Evolutionary conservation across 768 basidiomycete genomes (phyloP).

Genomic region (Guyanaporus albipodus): DNA sequence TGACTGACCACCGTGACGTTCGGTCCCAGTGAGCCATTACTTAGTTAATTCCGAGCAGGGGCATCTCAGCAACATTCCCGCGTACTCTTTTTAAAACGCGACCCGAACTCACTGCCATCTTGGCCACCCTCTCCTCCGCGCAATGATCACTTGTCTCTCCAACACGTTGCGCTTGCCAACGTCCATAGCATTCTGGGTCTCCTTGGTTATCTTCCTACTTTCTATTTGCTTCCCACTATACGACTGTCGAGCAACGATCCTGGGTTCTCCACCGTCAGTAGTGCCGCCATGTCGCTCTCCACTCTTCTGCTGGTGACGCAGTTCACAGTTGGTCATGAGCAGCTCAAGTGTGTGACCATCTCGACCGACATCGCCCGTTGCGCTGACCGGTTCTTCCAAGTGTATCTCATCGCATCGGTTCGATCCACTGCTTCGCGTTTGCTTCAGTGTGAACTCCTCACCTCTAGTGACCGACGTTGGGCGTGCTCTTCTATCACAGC

Average conservation of each 20-base stretch:
- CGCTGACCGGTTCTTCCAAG: constrained; percentile 42
- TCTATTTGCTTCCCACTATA: constrained; percentile 27
- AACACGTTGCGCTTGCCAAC: constrained; percentile 17
- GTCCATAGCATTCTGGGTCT: constrained; percentile 22
- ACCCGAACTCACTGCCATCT: constrained; percentile 3
- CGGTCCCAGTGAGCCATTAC: too few relatives aligned
- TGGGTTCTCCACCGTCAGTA: constrained; percentile 45
- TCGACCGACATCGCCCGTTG: constrained; percentile 21
- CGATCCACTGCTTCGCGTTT: constrained; percentile 13
- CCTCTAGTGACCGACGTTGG: constrained; percentile 41
- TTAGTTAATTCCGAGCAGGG: too few relatives aligned
- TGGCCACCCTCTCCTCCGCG: too few relatives aligned
- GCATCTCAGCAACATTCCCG: too few relatives aligned
- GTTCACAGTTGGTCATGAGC: constrained; percentile 24
- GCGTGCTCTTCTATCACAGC: constrained; percentile 42
- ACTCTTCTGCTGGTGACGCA: constrained; percentile 40
- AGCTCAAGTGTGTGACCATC: constrained; percentile 23
- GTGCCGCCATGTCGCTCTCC: constrained; percentile 37
- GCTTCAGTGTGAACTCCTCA: constrained; percentile 6
- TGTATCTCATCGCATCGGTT: constrained; percentile 38
- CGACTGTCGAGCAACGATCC: constrained; percentile 39
- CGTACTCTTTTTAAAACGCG: constrained; percentile 23
- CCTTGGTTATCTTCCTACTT: constrained; percentile 28
- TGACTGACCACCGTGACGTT: too few relatives aligned
- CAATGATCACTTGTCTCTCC: constrained; percentile 21